These are phyloP conservation scores for Crithidia expoeki DNA, from an alignment of 208 protist genomes.

Conservation along the genomic window DNA sequence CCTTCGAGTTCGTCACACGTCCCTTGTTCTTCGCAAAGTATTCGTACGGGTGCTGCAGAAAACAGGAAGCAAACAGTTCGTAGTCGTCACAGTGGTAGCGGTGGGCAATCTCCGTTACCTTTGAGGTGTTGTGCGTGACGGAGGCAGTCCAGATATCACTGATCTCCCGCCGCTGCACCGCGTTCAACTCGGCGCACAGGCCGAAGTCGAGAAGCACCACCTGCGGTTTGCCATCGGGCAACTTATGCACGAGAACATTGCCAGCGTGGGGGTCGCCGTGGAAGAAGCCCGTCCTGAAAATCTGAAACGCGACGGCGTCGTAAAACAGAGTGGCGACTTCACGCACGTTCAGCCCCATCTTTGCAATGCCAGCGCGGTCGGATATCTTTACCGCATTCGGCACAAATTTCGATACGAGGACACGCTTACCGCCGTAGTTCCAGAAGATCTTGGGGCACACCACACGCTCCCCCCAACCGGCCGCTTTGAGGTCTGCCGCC, in stretches of 20 bases:
- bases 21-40: constrained; percentile 43
- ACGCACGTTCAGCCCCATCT: constrained; percentile 54
- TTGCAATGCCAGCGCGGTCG: constrained; percentile 64
- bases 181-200: constrained; percentile 89
- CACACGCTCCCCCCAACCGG: constrained; percentile 76
- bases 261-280: constrained; percentile 95
- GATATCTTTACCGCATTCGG: constrained; percentile 76
- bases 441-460: constrained; percentile 69
- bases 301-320: constrained; percentile 92
- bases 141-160: constrained; percentile 78
- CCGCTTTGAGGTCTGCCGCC: constrained; percentile 62
- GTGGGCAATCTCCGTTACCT: constrained; percentile 46
- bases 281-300: constrained; percentile 95
- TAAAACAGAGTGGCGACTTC: constrained; percentile 76
- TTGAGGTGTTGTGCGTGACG: constrained; percentile 69
- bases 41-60: constrained; percentile 87
- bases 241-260: constrained; percentile 91
- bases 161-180: constrained; percentile 56
- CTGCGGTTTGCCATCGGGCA: constrained; percentile 62
- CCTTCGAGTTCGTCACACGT: constrained; percentile 40
- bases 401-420: constrained; percentile 80
- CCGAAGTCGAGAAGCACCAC: constrained; percentile 96
- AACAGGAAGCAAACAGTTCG: constrained; percentile 83
- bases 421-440: constrained; percentile 62
- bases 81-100: constrained; percentile 77